Percentiles rank a stretch among this genome's conserved stretches.
phyloP scores from a whole-genome alignment of 2,329 filamentous ascomycete genomes.

The Plectosphaerella plurivora region DNA sequence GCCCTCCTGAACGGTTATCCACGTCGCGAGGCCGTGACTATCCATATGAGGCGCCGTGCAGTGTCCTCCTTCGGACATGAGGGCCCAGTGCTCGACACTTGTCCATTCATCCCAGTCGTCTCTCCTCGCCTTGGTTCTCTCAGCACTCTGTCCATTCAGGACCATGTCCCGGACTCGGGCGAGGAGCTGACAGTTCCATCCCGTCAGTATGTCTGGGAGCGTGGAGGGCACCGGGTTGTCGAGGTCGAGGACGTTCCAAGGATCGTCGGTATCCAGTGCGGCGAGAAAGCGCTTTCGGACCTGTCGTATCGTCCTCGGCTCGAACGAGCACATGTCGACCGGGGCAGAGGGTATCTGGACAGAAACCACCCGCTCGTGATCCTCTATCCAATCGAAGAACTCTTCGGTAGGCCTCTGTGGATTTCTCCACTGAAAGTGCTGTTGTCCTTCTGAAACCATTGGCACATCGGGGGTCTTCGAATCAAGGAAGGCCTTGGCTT shows the following conservation, averaged over 20 bases:
- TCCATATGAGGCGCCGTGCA: conserved; percentile 27
- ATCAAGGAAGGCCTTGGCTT: no score
- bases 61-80: conserved; percentile 26
- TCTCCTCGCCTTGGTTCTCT: conserved; percentile 13
- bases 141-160: conserved; percentile 8
- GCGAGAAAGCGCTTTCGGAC: conserved; percentile 7
- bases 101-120: conserved; percentile 26
- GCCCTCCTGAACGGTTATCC: conserved; percentile 24
- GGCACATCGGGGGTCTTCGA: no score
- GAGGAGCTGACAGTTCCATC: conserved; percentile 8
- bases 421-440: no score
- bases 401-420: no score
- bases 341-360: conserved; percentile 12
- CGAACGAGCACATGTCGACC: conserved; percentile 3
- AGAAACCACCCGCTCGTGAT: conserved; percentile 6
- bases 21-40: conserved; percentile 26
- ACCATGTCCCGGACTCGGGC: conserved; percentile 3
- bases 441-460: no score
- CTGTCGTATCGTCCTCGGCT: conserved; percentile 5
- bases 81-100: conserved; percentile 24
- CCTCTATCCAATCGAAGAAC: background rate
- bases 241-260: conserved; percentile 8
- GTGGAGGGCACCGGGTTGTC: conserved; percentile 6
- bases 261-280: conserved; percentile 3
- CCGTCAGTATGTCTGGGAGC: conserved; percentile 5